Percentiles rank a stretch among this genome's conserved stretches.
Evolutionary conservation across 2,329 filamentous ascomycete genomes (phyloP).

Genomic region (Penicillium sp.): DNA sequence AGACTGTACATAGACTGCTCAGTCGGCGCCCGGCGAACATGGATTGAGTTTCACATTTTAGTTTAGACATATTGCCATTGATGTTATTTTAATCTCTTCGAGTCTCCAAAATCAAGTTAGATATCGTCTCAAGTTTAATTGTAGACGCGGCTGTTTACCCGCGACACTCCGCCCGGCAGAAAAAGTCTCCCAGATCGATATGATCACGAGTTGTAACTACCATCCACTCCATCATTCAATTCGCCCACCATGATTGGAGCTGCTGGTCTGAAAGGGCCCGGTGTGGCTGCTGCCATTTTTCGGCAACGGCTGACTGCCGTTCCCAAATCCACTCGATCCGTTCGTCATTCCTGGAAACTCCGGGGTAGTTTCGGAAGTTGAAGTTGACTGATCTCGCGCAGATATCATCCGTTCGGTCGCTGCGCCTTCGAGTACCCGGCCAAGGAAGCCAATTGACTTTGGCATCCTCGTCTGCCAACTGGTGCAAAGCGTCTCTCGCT

Average conservation of each 20-base stretch:
- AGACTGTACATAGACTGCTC: conserved; percentile 37
- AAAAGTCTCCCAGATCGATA: conserved; percentile 33
- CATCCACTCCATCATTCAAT: conserved; percentile 11
- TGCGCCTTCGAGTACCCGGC: conserved; percentile 20
- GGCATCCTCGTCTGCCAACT: conserved; percentile 21
- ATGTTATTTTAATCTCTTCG: not conserved
- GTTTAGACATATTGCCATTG: not conserved
- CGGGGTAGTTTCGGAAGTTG: conserved; percentile 2
- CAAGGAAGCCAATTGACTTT: conserved; percentile 21
- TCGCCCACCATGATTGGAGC: conserved; percentile 53
- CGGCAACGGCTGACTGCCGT: conserved; percentile 29
- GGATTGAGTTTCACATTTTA: conserved; percentile 12
- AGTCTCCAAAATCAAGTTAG: not conserved
- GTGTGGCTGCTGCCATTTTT: conserved; percentile 42
- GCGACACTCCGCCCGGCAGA: conserved; percentile 36
- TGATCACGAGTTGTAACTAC: conserved; percentile 13
- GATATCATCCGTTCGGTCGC: conserved; percentile 37
- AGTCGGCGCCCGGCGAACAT: conserved; percentile 33
- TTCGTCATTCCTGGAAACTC: conserved; percentile 23
- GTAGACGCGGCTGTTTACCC: conserved; percentile 15
- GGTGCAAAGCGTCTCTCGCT: conserved; percentile 23
- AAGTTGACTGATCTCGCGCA: conserved; percentile 22
- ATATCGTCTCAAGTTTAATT: not conserved
- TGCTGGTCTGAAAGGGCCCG: conserved; percentile 51
- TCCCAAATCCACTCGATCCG: conserved; percentile 35